Conservation (phyloP, 805 yeast genomes). For the Wickerhamomyces silvicola region DNA sequence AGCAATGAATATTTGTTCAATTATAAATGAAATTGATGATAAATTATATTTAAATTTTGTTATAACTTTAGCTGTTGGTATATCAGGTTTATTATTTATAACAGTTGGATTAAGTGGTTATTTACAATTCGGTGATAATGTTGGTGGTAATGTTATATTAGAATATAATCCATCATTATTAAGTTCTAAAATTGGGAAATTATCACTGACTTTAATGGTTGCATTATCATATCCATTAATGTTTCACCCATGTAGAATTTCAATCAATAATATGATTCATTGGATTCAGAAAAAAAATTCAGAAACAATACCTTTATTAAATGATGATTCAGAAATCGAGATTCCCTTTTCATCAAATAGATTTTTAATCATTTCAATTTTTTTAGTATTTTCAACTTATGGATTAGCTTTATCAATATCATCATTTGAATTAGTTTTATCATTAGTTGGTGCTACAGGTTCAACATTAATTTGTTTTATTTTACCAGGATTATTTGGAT, state of each 20-base stretch:
- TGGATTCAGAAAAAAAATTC: conserved; percentile 29
- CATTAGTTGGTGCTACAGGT: conserved; percentile 79
- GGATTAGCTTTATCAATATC: conserved; percentile 49
- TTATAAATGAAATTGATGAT: conserved; percentile 60
- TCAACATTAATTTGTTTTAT: conserved; percentile 75
- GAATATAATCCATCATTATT: conserved; percentile 53
- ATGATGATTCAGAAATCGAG: conserved; percentile 8
- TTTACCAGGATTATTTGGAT: conserved; percentile 74
- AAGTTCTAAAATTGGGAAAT: conserved; percentile 47
- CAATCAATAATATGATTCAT: conserved; percentile 57
- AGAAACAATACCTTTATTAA: conserved; percentile 11
- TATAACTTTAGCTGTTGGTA: conserved; percentile 39
- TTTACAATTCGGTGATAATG: conserved; percentile 61
- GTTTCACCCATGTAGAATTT: conserved; percentile 76
- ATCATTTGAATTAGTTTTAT: conserved; percentile 62
- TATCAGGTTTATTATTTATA: conserved; percentile 53
- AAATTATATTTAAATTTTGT: conserved; percentile 47
- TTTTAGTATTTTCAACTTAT: conserved; percentile 43
- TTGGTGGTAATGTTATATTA: conserved; percentile 61
- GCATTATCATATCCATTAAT: conserved; percentile 71
- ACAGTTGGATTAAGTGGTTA: conserved; percentile 66
- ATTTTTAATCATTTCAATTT: conserved; percentile 43
- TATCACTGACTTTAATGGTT: conserved; percentile 64
- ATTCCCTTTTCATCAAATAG: conserved; percentile 42
- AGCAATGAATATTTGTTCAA: conserved; percentile 74